Evolutionary conservation across 495 filamentous ascomycete species (phyloP).

Genomic region (Trichocladium uniseriatum): DNA sequence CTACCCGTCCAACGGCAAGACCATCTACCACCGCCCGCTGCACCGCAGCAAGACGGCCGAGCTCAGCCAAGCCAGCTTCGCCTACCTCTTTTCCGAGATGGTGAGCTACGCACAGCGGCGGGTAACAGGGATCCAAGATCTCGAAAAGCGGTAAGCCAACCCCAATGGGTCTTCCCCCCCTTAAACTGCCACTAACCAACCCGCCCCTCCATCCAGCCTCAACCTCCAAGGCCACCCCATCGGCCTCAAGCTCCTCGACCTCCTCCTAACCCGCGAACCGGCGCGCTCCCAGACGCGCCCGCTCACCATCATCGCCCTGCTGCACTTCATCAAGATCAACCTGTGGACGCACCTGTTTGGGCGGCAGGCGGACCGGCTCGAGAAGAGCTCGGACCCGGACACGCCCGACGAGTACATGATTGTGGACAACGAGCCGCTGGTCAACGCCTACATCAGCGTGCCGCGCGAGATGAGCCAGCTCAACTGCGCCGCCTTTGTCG

Average conservation of each 20-base stretch:
- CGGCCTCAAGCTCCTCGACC: conserved; percentile 87
- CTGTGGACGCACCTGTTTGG: conserved; percentile 89
- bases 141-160: conserved; percentile 72
- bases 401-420: conserved; percentile 97
- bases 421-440: conserved; percentile 89
- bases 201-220: conserved; percentile 45
- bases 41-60: conserved; percentile 81
- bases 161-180: not conserved
- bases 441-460: conserved; percentile 86
- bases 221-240: conserved; percentile 94
- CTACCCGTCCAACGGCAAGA: conserved; percentile 90
- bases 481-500: conserved; percentile 93
- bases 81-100: conserved; percentile 95
- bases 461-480: conserved; percentile 92
- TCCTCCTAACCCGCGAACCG: conserved; percentile 74
- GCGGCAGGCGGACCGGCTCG: conserved; percentile 81
- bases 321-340: conserved; percentile 86
- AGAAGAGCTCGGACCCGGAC: conserved; percentile 69
- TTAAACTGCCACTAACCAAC: not conserved
- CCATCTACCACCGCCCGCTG: conserved; percentile 92
- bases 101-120: conserved; percentile 86
- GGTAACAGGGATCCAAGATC: conserved; percentile 83
- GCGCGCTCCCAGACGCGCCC: conserved; percentile 63
- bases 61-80: conserved; percentile 85
- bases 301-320: conserved; percentile 77